These are phyloP conservation scores for Arthrobotrys megalospora DNA, from an alignment of 2,329 filamentous ascomycete species.

Conservation along the genomic window DNA sequence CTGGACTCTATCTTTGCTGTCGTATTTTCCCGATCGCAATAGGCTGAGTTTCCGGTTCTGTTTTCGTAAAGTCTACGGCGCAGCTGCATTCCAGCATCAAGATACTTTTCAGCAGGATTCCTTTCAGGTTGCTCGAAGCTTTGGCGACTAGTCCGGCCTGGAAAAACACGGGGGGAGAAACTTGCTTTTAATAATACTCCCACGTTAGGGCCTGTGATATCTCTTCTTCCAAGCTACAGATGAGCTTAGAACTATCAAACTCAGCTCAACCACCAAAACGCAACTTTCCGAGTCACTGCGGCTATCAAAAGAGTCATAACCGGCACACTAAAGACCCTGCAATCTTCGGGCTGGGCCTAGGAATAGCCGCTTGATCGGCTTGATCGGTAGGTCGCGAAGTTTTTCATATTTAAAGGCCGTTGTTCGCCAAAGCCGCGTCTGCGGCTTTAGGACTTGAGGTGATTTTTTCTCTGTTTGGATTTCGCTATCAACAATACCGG, in stretches of 20 bases:
- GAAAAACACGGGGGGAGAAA: no score
- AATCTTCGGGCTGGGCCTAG: neutral
- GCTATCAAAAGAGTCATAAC: constrained; percentile 7
- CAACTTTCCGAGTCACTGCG: constrained; percentile 3
- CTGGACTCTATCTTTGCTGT: neutral
- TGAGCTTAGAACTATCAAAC: neutral
- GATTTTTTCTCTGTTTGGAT: constrained; percentile 1
- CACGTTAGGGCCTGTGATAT: neutral
- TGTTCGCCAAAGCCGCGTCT: neutral
- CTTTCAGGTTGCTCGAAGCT: no score
- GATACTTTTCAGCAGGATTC: no score
- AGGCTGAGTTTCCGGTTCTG: neutral
- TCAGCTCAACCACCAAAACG: neutral
- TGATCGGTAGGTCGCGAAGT: neutral
- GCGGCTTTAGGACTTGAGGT: neutral
- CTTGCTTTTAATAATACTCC: no score
- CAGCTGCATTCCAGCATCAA: neutral
- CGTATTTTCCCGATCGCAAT: neutral
- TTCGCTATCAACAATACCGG: neutral
- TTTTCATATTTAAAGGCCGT: constrained; percentile 5
- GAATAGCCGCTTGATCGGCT: neutral
- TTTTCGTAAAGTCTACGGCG: neutral
- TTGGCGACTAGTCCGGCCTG: no score
- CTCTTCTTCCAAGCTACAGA: neutral
- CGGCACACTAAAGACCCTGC: neutral